Evolutionary conservation across 2,329 filamentous ascomycete species (phyloP).

Genomic region (Hymenoscyphus scutula): DNA sequence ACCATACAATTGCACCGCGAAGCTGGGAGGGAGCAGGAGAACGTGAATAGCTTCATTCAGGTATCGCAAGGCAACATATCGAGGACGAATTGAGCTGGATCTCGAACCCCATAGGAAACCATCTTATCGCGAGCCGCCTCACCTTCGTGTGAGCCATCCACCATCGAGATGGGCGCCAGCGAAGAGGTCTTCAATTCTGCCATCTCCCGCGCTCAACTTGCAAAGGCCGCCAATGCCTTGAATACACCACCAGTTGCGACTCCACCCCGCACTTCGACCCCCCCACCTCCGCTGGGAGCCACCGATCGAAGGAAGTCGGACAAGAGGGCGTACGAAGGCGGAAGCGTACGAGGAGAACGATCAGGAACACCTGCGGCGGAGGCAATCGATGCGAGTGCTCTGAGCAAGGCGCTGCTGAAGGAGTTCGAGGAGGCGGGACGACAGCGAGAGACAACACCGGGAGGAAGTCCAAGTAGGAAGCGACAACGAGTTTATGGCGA

Average conservation of each 20-base stretch:
- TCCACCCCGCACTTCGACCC: conserved; percentile 35
- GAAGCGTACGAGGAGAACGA: conserved; percentile 22
- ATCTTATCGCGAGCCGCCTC: conserved; percentile 4
- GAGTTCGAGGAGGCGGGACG: conserved; percentile 59
- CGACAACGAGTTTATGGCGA: conserved; percentile 65
- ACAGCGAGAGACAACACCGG: conserved; percentile 59
- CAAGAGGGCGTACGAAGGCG: conserved; percentile 29
- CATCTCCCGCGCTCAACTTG: conserved; percentile 27
- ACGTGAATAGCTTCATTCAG: not conserved
- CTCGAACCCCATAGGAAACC: conserved; percentile 3
- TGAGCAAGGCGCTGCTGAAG: conserved; percentile 57
- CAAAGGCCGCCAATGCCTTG: conserved; percentile 27
- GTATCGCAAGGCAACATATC: not conserved
- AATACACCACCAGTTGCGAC: conserved; percentile 33
- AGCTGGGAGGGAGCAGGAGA: not conserved
- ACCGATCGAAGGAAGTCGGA: conserved; percentile 33
- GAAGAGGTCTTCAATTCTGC: conserved; percentile 29
- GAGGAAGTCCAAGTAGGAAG: conserved; percentile 66
- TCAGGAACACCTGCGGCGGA: conserved; percentile 22
- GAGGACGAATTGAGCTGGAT: conserved; percentile 3
- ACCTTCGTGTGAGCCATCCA: conserved; percentile 9
- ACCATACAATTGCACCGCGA: not conserved
- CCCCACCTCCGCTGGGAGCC: conserved; percentile 32
- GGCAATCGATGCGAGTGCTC: conserved; percentile 50
- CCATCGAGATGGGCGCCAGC: conserved; percentile 30